Conservation (phyloP, 345 rosid genomes). For the Ricinus communis region DNA sequence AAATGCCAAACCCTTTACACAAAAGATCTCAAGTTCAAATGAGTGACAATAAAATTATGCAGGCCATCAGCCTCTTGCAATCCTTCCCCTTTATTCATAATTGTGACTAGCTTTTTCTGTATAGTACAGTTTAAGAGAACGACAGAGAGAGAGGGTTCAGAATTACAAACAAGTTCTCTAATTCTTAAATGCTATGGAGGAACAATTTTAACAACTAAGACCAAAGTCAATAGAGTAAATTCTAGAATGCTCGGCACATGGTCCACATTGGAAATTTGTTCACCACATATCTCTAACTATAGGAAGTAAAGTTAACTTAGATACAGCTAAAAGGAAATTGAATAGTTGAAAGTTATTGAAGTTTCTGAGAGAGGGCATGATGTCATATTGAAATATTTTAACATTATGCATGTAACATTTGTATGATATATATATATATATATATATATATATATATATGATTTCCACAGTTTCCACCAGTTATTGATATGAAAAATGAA, state of each 20-base stretch:
- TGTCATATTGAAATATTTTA: not conserved
- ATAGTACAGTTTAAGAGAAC: not conserved
- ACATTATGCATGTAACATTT: slow-evolving; percentile 6
- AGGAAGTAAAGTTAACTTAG: not conserved
- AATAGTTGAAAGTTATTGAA: not conserved
- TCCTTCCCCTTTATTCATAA: not conserved
- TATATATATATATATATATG: no score
- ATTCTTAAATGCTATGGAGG: not conserved
- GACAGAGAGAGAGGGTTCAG: not conserved
- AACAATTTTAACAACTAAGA: not conserved
- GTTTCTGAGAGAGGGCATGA: not conserved
- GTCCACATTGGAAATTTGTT: not conserved
- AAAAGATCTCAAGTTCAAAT: not conserved
- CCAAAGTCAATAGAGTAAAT: not conserved
- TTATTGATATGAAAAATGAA: not conserved
- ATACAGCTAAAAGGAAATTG: not conserved
- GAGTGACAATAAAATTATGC: not conserved
- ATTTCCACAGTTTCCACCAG: slow-evolving; percentile 14
- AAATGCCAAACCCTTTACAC: not conserved
- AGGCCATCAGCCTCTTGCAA: not conserved
- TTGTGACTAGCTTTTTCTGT: not conserved
- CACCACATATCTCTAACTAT: not conserved
- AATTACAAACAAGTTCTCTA: not conserved
- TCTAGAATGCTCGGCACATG: not conserved
- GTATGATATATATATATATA: not conserved